These are phyloP conservation scores for Tulasnella sp. DNA, from an alignment of 768 basidiomycete species.

Conservation along the genomic window DNA sequence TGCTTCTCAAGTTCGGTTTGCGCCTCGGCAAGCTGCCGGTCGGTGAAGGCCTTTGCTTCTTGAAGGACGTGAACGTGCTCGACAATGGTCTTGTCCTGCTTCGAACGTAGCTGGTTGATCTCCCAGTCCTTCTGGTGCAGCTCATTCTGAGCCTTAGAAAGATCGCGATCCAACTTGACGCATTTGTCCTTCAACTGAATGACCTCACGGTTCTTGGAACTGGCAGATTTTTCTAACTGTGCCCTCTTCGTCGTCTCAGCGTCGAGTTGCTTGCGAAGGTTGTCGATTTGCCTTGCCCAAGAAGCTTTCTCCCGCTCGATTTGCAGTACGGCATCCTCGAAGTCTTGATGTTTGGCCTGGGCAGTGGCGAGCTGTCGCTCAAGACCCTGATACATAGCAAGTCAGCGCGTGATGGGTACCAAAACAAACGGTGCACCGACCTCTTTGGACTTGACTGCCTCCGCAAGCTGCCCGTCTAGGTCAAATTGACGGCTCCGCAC, in stretches of 20 bases:
- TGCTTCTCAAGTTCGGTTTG: conserved; percentile 66
- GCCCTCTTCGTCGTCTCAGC: conserved; percentile 57
- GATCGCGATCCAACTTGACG: conserved; percentile 60
- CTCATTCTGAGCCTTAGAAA: conserved; percentile 69
- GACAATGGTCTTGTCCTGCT: conserved; percentile 95
- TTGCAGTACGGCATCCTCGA: conserved; percentile 78
- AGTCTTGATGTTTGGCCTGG: conserved; percentile 65
- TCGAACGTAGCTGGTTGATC: conserved; percentile 69
- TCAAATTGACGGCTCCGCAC: conserved; percentile 60
- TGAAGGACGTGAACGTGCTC: conserved; percentile 95
- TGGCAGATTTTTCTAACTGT: conserved; percentile 55
- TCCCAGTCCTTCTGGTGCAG: conserved; percentile 76
- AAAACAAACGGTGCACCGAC: too few relatives aligned
- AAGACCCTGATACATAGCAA: conserved; percentile 38
- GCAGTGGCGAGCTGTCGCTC: conserved; percentile 64
- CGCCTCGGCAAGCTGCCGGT: conserved; percentile 75
- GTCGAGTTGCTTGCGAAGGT: conserved; percentile 58
- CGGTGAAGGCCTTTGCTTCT: conserved; percentile 89
- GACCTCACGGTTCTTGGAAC: conserved; percentile 57
- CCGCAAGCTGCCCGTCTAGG: conserved; percentile 48
- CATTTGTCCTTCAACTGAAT: conserved; percentile 53
- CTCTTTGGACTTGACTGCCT: conserved; percentile 56
- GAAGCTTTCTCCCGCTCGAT: conserved; percentile 71
- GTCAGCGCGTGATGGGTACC: background rate
- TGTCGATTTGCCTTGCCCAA: conserved; percentile 60